Evolutionary conservation across 2,329 filamentous ascomycete species (phyloP).

Genomic region (Pezicula carpinea): DNA sequence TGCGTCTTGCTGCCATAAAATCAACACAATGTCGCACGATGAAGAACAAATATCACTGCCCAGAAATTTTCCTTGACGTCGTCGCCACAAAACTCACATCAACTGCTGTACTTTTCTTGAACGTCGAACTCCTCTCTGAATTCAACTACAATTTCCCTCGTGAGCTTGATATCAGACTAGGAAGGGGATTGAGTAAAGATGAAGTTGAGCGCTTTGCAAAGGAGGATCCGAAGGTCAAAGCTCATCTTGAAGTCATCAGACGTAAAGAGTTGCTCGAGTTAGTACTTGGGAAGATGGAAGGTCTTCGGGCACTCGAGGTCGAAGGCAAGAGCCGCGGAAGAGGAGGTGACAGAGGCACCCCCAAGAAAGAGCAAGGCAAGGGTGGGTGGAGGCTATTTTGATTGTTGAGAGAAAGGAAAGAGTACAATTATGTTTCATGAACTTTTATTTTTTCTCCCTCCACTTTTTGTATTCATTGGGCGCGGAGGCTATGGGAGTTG

Average conservation of each 20-base stretch:
- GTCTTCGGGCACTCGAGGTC: slow-evolving; percentile 76
- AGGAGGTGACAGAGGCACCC: slow-evolving; percentile 23
- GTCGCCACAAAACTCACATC: slow-evolving; percentile 92
- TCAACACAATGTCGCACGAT: slow-evolving; percentile 81
- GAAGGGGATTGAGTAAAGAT: slow-evolving; percentile 70
- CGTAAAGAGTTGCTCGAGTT: slow-evolving; percentile 91
- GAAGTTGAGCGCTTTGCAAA: slow-evolving; percentile 88
- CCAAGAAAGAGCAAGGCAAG: slow-evolving; percentile 9
- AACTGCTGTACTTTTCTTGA: slow-evolving; percentile 93
- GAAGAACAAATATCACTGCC: slow-evolving; percentile 94
- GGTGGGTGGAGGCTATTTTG: slow-evolving; percentile 23
- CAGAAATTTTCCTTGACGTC: slow-evolving; percentile 95
- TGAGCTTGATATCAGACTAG: slow-evolving; percentile 82
- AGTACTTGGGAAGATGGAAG: slow-evolving; percentile 94
- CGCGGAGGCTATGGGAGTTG: no score
- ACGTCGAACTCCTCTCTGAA: slow-evolving; percentile 92
- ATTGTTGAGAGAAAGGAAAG: neutral
- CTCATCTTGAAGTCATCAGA: slow-evolving; percentile 86
- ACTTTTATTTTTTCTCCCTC: neutral
- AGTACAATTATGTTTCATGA: no score
- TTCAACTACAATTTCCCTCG: slow-evolving; percentile 98
- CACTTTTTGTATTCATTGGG: neutral
- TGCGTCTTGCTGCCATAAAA: slow-evolving; percentile 83
- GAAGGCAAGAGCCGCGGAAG: slow-evolving; percentile 53
- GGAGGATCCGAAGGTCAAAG: slow-evolving; percentile 84